Evolutionary conservation across 164 flowering plant species (phyloP).

Genomic region (Liriodendron chinense): DNA sequence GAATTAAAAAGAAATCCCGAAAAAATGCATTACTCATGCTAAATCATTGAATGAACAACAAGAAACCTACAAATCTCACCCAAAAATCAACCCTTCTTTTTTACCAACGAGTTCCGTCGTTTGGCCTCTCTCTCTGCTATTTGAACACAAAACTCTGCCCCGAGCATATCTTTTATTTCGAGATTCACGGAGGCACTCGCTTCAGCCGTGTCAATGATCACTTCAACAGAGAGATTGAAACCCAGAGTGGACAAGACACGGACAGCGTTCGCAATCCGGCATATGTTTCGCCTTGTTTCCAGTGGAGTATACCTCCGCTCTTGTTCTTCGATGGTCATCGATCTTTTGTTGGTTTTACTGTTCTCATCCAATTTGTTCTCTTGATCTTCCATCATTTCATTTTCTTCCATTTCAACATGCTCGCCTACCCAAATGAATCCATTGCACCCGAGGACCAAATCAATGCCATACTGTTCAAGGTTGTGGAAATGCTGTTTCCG

Average conservation of each 20-base stretch:
- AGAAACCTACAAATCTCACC: background rate
- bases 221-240: conserved; percentile 62
- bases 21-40: background rate
- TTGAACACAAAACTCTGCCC: conserved; percentile 76
- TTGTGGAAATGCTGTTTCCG: conserved; percentile 91
- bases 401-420: conserved; percentile 56
- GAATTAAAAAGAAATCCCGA: background rate
- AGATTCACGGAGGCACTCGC: conserved; percentile 49
- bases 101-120: conserved; percentile 39
- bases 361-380: conserved; percentile 32
- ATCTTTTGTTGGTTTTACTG: conserved; percentile 9
- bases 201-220: conserved; percentile 47
- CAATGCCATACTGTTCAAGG: conserved; percentile 71
- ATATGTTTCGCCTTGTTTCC: conserved; percentile 65
- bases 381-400: conserved; percentile 50
- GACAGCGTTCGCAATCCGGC: conserved; percentile 79
- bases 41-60: background rate
- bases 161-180: conserved; percentile 83
- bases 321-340: conserved; percentile 37
- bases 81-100: conserved; percentile 29
- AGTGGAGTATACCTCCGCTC: conserved; percentile 44
- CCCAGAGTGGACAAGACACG: conserved; percentile 68
- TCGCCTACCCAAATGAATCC: conserved; percentile 96
- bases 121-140: conserved; percentile 81
- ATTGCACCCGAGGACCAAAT: conserved; percentile 87